Conservation (phyloP, 768 basidiomycete species). For the Gelatoporia subvermispora region DNA sequence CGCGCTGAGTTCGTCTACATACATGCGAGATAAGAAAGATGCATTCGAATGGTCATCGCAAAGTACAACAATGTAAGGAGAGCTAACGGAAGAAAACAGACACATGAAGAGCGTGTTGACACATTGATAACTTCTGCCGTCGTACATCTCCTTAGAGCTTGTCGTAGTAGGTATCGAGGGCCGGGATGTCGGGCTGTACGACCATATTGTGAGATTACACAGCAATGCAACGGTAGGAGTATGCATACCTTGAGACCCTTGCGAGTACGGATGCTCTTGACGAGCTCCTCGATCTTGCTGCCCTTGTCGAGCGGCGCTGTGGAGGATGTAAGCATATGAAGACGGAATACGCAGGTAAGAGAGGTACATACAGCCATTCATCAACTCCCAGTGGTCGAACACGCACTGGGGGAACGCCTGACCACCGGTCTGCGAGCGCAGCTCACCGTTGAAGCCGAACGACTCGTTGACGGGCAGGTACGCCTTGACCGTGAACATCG, state of each 20-base stretch:
- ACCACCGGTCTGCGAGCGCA: slow-evolving; percentile 87
- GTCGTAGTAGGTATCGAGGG: slow-evolving; percentile 90
- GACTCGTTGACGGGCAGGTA: slow-evolving; percentile 89
- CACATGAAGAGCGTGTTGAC: slow-evolving; percentile 15
- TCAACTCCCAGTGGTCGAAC: slow-evolving; percentile 89
- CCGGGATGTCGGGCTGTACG: slow-evolving; percentile 75
- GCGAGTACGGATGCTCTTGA: slow-evolving; percentile 75
- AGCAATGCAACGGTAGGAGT: neutral
- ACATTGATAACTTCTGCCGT: slow-evolving; percentile 19
- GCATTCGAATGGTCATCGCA: slow-evolving; percentile 10
- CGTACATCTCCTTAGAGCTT: slow-evolving; percentile 41
- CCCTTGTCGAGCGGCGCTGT: slow-evolving; percentile 84
- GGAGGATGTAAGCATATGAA: slow-evolving; percentile 3
- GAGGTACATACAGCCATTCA: slow-evolving; percentile 66
- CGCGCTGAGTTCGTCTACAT: slow-evolving; percentile 1
- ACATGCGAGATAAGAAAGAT: slow-evolving; percentile 15
- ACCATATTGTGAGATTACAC: neutral
- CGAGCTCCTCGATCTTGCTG: slow-evolving; percentile 84
- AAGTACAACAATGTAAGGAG: slow-evolving; percentile 13
- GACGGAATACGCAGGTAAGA: neutral
- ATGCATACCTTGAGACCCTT: slow-evolving; percentile 86
- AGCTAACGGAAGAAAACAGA: slow-evolving; percentile 14
- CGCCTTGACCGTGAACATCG: slow-evolving; percentile 99
- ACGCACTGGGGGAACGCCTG: slow-evolving; percentile 98
- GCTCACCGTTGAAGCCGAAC: slow-evolving; percentile 97